Evolutionary conservation across 768 basidiomycete species (phyloP).

Genomic region (Boletus edulis): DNA sequence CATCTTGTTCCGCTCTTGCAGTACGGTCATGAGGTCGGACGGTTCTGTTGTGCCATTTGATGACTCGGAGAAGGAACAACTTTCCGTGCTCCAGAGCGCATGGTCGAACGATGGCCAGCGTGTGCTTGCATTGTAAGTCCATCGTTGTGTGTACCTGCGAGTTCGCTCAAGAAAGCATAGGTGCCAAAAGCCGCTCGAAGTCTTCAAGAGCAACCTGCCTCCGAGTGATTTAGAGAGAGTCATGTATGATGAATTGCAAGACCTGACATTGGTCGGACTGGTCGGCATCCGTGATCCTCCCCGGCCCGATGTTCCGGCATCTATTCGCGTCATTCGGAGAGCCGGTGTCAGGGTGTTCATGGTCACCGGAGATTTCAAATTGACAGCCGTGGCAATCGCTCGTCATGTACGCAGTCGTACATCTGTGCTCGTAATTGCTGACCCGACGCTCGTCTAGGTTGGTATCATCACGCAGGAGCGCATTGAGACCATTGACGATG

Average conservation of each 20-base stretch:
- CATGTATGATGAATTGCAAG: constrained; percentile 35
- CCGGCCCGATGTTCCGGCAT: constrained; percentile 44
- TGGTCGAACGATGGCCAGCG: constrained; percentile 53
- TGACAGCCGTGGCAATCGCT: constrained; percentile 52
- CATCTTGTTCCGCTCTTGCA: constrained; percentile 43
- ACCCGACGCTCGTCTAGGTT: constrained; percentile 29
- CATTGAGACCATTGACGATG: constrained; percentile 34
- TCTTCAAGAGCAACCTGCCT: constrained; percentile 26
- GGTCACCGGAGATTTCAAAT: constrained; percentile 56
- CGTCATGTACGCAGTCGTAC: constrained; percentile 35
- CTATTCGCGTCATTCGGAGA: constrained; percentile 44
- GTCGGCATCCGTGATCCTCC: constrained; percentile 58
- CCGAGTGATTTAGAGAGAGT: constrained; percentile 37
- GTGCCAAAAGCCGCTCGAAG: constrained; percentile 30
- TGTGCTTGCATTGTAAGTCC: constrained; percentile 44
- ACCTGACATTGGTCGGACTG: constrained; percentile 48
- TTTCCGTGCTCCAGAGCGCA: constrained; percentile 33
- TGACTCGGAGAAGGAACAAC: constrained; percentile 12
- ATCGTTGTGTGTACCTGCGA: background rate
- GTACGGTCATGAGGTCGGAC: constrained; percentile 29
- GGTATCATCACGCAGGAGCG: constrained; percentile 40
- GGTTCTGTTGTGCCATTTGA: constrained; percentile 35
- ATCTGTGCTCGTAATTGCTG: background rate
- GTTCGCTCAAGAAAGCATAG: constrained; percentile 11
- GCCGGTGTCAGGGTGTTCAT: constrained; percentile 56